Evolutionary conservation across 768 basidiomycete genomes (phyloP), one percentile per base, ranked within the genome.

Genomic region (Tremella mesenterica): DNA sequence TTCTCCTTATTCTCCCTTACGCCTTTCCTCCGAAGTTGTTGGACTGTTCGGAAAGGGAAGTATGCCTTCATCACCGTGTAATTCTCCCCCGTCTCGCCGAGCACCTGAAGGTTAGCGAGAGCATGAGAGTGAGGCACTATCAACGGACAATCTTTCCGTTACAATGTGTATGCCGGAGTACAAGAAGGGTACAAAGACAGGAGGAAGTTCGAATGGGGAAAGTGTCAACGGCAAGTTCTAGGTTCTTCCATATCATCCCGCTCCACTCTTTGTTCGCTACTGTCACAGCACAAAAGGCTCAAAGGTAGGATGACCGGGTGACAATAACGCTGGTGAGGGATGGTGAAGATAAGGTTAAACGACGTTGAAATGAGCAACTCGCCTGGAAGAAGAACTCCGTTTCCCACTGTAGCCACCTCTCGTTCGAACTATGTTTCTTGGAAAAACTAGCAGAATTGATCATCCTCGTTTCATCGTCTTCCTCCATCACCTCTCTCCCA

Each of bases 381-480:
- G 67, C 68, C 39, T 52, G 38, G 39, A 64, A 70, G 48, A 70
- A 67, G 23, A 66, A 46, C 44, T 67, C 68, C 10, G 68, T 70
- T 13, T 70, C 68, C 12, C 52, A 48, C 16, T 28, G 21, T 7
- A 50, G 52, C 68, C 68, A 70, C 31, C 52, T 28, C 28, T 60
- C 57, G 16, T 53, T 59, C 18, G 44, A 55, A 4, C 33, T 28
- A 20, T 12, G 21, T 29, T 61, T 59, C 51, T 58, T 57, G 2
- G 31, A 26, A 39, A 52, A 64, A 39, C 52, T 57, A 28, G 26
- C 29, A 20, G 49, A 48, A 45, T 65, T 67, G 41, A 64, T 56
- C 53, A 70, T 63, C 44, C 48, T 58, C 21, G 62, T 63, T 34
- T 58, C 59, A 28, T 59, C 48, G 39, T 70, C 61, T 23, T 60